Evolutionary conservation across 352 stramenopile genomes (phyloP), one percentile per base, ranked within the genome.

Genomic region (Phytophthora pistaciae): DNA sequence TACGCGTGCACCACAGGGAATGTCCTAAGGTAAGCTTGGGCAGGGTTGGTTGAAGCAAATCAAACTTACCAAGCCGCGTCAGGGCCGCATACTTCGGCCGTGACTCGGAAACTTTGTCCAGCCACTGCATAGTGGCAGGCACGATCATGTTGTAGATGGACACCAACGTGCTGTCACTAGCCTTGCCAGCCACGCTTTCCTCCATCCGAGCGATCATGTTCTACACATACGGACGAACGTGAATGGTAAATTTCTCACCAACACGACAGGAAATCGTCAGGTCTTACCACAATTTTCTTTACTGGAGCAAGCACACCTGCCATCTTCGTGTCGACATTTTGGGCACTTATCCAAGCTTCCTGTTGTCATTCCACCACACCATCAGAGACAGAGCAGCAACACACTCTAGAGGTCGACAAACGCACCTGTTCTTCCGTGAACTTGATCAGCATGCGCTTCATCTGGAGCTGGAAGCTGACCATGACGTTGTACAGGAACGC

Each of bases 371-470:
- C n/a, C 49, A 56, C 23, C 21, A 36, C 48, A 54, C 6, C 13
- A 56, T 56, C 49, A 33, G 49, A 56, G 33, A 18, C 36, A 14
- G 20, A 54, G n/a, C 6, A 0, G 21, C 20, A 10, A 29, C 11
- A 31, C 7, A 29, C 14, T 54, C 6, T 20, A 33, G 29, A 33
- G 36, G 5, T 44, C 13, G 36, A 44, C 18, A 29, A 21, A 23
- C 46, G 3, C 38, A 88, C 83, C 74, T 88, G 83, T 4, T 93
- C 87, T 56, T 94, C 85, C 0, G 83, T 91, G 58, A 93, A 94
- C 59, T 91, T 93, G 68, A 91, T 89, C n/a, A 93, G 54, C 25
- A 91, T 63, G 2, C 87, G 81, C 65, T 94, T 94, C 77, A 93
- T 83, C 58, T 93, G 84, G 4, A 94, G 84, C 74, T 92, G 84